Percentiles rank a stretch among this genome's conserved stretches.
Conservation (phyloP, 805 yeast species). For the Lipomyces starkeyi region DNA sequence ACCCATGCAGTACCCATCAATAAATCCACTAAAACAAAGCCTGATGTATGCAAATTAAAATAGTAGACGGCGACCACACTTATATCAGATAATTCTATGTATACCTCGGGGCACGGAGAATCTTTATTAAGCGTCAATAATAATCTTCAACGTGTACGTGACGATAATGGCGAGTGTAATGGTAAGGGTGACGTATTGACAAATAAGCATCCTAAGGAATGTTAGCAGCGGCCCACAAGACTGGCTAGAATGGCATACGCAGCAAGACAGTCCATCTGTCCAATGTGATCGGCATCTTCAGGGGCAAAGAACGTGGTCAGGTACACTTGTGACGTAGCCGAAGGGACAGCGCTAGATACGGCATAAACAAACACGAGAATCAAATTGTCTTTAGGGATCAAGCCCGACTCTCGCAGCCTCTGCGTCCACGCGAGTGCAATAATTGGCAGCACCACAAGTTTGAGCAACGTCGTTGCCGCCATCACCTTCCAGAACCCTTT, state of each 20-base stretch:
- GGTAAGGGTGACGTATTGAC: constrained; percentile 72
- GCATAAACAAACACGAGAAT: constrained; percentile 76
- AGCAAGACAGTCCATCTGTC: constrained; percentile 82
- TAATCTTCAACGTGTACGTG: constrained; percentile 60
- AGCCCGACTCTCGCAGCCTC: constrained; percentile 63
- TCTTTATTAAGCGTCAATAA: constrained; percentile 31
- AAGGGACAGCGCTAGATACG: constrained; percentile 79
- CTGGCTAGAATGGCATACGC: constrained; percentile 49
- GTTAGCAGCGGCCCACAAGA: neutral
- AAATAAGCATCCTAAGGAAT: constrained; percentile 52
- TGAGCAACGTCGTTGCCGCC: constrained; percentile 57
- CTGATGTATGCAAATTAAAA: neutral
- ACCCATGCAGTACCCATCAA: too few species aligned
- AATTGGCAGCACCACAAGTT: constrained; percentile 76
- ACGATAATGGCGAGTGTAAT: constrained; percentile 76
- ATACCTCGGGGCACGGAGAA: neutral
- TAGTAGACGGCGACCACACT: neutral
- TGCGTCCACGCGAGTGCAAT: constrained; percentile 73
- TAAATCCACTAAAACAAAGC: too few species aligned
- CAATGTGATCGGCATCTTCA: constrained; percentile 54
- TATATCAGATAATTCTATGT: neutral
- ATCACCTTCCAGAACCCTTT: constrained; percentile 71
- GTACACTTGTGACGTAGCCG: constrained; percentile 86
- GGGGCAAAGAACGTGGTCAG: constrained; percentile 88
- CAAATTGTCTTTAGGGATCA: constrained; percentile 62